A percentile compares a stretch with the other conserved stretches of the same genome.
phyloP scores from a whole-genome alignment of 345 rosid genomes.

The Triadica sebifera region DNA sequence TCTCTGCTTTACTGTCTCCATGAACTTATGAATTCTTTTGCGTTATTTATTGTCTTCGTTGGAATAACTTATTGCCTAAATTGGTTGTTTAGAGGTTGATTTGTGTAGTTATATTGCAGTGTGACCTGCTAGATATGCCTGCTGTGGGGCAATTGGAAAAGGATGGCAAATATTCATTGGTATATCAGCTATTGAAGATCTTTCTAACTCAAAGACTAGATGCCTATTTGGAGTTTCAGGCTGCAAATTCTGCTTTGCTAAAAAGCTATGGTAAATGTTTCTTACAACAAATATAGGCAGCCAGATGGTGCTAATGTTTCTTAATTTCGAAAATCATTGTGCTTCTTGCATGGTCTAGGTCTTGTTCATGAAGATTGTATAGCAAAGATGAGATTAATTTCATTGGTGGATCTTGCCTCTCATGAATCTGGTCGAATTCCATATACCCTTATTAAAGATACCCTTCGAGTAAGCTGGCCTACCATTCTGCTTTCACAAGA shows the following conservation, averaged over 20 bases:
- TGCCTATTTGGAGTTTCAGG: slow-evolving; percentile 72
- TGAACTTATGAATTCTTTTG: background rate
- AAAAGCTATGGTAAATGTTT: slow-evolving; percentile 61
- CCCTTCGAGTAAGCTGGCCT: slow-evolving; percentile 55
- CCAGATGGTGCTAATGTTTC: background rate
- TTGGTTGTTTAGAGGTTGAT: slow-evolving; percentile 4
- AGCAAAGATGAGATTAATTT: slow-evolving; percentile 80
- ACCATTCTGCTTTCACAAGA: slow-evolving; percentile 5
- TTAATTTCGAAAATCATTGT: background rate
- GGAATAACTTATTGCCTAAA: background rate
- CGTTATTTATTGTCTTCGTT: background rate
- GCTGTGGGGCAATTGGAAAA: slow-evolving; percentile 82
- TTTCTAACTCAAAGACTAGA: slow-evolving; percentile 76
- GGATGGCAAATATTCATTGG: slow-evolving; percentile 62
- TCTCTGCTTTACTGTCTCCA: background rate
- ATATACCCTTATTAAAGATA: slow-evolving; percentile 57
- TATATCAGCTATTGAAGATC: slow-evolving; percentile 79
- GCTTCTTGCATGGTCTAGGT: slow-evolving; percentile 39
- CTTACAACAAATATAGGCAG: background rate
- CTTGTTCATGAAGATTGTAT: slow-evolving; percentile 86
- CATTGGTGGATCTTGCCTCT: slow-evolving; percentile 74
- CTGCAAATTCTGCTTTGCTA: slow-evolving; percentile 62
- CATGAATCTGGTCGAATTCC: slow-evolving; percentile 69
- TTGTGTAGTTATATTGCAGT: slow-evolving; percentile 47
- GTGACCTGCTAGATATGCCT: slow-evolving; percentile 87